phyloP scores from a whole-genome alignment of 2,329 filamentous ascomycete genomes.

The Penicillium sp. region DNA sequence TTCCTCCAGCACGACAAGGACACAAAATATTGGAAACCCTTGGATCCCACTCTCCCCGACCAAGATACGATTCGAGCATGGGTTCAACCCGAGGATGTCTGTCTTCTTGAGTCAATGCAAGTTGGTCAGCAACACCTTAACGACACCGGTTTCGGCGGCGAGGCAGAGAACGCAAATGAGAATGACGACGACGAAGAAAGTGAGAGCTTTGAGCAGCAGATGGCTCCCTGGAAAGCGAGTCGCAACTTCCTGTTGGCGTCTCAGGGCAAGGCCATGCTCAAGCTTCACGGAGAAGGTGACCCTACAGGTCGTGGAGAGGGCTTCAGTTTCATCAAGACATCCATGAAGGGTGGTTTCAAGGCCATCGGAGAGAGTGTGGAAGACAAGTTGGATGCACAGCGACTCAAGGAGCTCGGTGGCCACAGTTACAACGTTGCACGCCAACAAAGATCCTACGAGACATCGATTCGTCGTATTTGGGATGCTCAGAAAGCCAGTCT shows the following conservation, averaged over 20 bases:
- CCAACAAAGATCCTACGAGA: slow-evolving; percentile 88
- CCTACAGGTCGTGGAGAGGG: slow-evolving; percentile 90
- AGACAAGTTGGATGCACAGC: slow-evolving; percentile 80
- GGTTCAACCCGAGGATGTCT: slow-evolving; percentile 95
- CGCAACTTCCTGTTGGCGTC: slow-evolving; percentile 96
- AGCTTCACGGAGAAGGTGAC: slow-evolving; percentile 90
- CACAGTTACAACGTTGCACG: slow-evolving; percentile 97
- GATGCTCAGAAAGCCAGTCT: slow-evolving; percentile 79
- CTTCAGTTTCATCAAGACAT: slow-evolving; percentile 96
- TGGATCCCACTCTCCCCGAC: slow-evolving; percentile 71
- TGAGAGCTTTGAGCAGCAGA: slow-evolving; percentile 79
- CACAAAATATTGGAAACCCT: slow-evolving; percentile 81
- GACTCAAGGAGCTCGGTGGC: slow-evolving; percentile 68
- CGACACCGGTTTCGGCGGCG: slow-evolving; percentile 80
- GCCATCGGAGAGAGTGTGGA: slow-evolving; percentile 85
- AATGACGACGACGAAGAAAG: slow-evolving; percentile 66
- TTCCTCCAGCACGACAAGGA: slow-evolving; percentile 91
- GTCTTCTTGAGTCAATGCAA: slow-evolving; percentile 93
- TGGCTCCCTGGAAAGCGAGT: slow-evolving; percentile 94
- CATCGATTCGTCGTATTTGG: slow-evolving; percentile 91
- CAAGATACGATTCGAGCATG: slow-evolving; percentile 78
- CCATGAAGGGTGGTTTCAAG: slow-evolving; percentile 98
- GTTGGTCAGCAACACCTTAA: slow-evolving; percentile 87
- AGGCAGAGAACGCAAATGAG: slow-evolving; percentile 66
- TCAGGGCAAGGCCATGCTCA: slow-evolving; percentile 93